Base-by-base conservation (phyloP, 2,329 filamentous ascomycete genomes). In the Exophiala spinifera region DNA sequence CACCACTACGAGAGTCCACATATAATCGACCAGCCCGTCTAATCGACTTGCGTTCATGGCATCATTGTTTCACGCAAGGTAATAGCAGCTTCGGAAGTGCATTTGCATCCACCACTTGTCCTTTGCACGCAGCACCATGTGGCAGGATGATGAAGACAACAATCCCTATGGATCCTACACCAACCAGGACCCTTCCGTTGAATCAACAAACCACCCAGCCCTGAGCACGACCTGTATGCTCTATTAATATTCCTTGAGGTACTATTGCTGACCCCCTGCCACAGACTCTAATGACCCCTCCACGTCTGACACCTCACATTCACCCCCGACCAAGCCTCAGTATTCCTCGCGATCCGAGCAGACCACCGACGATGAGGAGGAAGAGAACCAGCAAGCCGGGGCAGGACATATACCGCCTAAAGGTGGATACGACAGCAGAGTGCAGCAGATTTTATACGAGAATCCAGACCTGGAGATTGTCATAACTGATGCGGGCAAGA, bases 371-470 rank as follows among this genome's bases (percentile, higher is more conserved):
- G 81, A 85, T 60, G 81, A 84, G 51, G 77, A 80, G 61, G 75
- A 79, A 47, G 46, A 60, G 11, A 36, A 74, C 75, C n/a, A 72
- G 75, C 59, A 68, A 75, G 13, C 70, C 69, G 21, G 68, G 67
- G 7, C 80, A 82, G n/a, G 72, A 76, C 43, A 70, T 73, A 49
- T 45, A 19, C 79, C 78, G 53, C 92, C 89, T 74, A 89, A 90
- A 57, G 90, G 89, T 20, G 89, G 88, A 23, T 99, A 99, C 67
- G 88, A 94, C 68, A 96, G 92, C 70, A 86, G 94, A 49, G 91
- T 99, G 62, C 92, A 99, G 74, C 94, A 99, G 78, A 92, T 96
- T 56, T 84, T 99, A 44, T 95, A 96, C 70, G 94, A 99, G 74
- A 89, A 96, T 61, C 91, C 91, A 0, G 87, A 92, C 51, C 81